These are phyloP conservation scores for Russula vinacea DNA, from an alignment of 768 basidiomycete genomes.

Conservation along the genomic window DNA sequence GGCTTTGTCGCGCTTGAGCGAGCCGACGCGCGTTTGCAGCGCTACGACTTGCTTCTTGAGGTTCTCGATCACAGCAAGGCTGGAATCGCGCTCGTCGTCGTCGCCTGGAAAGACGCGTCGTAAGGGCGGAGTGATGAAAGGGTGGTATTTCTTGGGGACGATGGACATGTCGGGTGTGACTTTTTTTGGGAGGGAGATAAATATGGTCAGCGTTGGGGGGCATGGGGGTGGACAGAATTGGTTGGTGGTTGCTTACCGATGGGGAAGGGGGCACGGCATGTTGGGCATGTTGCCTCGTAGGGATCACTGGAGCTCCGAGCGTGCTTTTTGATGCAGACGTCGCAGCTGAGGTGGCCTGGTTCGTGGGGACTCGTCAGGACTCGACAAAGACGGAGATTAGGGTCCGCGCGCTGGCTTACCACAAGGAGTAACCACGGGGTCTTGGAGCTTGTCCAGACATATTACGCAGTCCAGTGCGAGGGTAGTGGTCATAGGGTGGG, in stretches of 20 bases:
- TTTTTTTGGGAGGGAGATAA: not conserved
- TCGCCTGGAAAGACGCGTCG: constrained; percentile 26
- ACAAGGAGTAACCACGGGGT: constrained; percentile 27
- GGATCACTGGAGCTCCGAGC: constrained; percentile 13
- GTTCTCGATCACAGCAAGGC: not conserved
- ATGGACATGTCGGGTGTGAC: constrained; percentile 22
- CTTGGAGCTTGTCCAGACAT: constrained; percentile 24
- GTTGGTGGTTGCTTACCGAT: constrained; percentile 22
- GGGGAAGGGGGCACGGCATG: constrained; percentile 26
- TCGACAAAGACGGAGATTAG: not conserved
- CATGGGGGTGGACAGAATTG: not conserved
- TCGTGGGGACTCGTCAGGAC: not conserved
- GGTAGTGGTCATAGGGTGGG: not conserved
- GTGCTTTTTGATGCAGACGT: constrained; percentile 18
- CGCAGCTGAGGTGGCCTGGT: constrained; percentile 26
- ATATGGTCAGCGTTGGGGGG: not conserved
- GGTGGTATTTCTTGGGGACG: constrained; percentile 24
- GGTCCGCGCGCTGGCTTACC: constrained; percentile 10
- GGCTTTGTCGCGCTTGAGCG: constrained; percentile 22
- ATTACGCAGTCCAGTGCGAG: constrained; percentile 16
- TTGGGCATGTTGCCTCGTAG: constrained; percentile 23
- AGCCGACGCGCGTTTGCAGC: constrained; percentile 12
- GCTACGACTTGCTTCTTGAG: constrained; percentile 13
- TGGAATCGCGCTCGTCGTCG: not conserved
- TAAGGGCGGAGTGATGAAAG: constrained; percentile 21